These are phyloP conservation scores for Melampsora larici-populina DNA, from an alignment of 1,284 basidiomycete genomes.

Conservation along the genomic window DNA sequence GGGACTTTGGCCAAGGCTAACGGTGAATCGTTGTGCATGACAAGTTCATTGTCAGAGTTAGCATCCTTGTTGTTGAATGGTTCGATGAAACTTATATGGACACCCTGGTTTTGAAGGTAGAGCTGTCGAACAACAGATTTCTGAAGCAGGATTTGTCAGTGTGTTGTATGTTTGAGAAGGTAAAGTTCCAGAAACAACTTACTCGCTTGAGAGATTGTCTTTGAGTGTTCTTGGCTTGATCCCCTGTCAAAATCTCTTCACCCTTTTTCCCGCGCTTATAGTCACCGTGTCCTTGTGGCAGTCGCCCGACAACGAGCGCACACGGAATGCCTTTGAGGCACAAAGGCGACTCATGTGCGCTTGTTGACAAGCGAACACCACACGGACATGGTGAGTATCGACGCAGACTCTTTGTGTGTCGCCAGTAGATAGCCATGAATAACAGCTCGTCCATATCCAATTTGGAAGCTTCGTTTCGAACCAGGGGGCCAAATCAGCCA, in stretches of 20 bases:
- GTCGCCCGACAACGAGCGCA: too few relatives aligned
- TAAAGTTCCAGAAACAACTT: not conserved
- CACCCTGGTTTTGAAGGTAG: slow-evolving; percentile 39
- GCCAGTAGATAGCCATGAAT: slow-evolving; percentile 28
- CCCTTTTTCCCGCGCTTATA: slow-evolving; percentile 9
- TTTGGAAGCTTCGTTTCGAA: slow-evolving; percentile 8
- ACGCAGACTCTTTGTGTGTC: slow-evolving; percentile 14
- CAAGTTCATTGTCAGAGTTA: slow-evolving; percentile 24
- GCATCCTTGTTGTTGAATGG: slow-evolving; percentile 24
- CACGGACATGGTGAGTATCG: too few relatives aligned
- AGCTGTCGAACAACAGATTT: slow-evolving; percentile 24
- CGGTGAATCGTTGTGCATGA: not conserved
- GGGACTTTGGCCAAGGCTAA: slow-evolving; percentile 1
- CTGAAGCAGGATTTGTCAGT: not conserved
- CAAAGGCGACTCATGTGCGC: too few relatives aligned
- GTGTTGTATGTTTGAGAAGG: not conserved
- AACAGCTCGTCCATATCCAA: slow-evolving; percentile 22
- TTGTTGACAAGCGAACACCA: too few relatives aligned
- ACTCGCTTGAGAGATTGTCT: slow-evolving; percentile 11
- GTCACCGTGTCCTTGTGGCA: too few relatives aligned
- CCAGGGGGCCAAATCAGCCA: not conserved
- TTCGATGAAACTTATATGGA: slow-evolving; percentile 7
- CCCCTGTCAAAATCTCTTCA: not conserved
- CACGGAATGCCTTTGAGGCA: too few relatives aligned
- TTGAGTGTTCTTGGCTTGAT: slow-evolving; percentile 19